Conservation (phyloP, 2,329 filamentous ascomycete species). For the Tetracladium maxilliforme region DNA sequence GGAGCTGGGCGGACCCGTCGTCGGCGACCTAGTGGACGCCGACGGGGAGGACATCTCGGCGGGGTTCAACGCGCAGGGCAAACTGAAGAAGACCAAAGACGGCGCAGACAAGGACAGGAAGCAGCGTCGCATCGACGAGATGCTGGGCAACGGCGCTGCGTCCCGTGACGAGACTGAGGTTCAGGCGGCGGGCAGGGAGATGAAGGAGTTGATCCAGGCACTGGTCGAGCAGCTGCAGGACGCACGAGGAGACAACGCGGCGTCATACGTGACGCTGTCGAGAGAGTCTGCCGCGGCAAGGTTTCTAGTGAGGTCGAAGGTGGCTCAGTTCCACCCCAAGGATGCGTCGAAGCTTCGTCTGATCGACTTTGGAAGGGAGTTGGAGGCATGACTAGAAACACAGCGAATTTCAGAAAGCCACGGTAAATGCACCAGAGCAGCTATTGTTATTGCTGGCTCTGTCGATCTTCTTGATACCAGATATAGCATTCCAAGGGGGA, state of each 20-base stretch:
- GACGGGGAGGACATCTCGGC: conserved; percentile 41
- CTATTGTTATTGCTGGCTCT: too few species aligned
- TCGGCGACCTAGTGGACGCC: conserved; percentile 58
- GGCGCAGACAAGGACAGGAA: conserved; percentile 29
- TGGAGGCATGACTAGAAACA: conserved; percentile 43
- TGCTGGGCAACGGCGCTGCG: conserved; percentile 27
- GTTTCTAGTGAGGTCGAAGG: conserved; percentile 49
- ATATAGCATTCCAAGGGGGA: too few species aligned
- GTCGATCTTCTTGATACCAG: too few species aligned
- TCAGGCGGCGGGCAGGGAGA: conserved; percentile 35
- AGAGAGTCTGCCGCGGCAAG: conserved; percentile 47
- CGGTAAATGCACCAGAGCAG: too few species aligned
- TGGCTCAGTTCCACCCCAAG: conserved; percentile 49
- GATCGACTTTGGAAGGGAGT: conserved; percentile 48
- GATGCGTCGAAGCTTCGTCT: conserved; percentile 44
- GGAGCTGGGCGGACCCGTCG: conserved; percentile 69
- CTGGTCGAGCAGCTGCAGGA: conserved; percentile 43
- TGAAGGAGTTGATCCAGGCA: conserved; percentile 43
- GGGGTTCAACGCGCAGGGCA: conserved; percentile 45
- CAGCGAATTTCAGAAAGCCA: too few species aligned
- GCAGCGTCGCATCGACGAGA: conserved; percentile 48
- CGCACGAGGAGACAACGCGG: conserved; percentile 35
- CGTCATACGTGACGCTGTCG: conserved; percentile 41
- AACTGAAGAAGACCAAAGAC: conserved; percentile 31
- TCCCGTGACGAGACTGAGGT: conserved; percentile 17